Percentiles rank a stretch among this genome's conserved stretches.
Evolutionary conservation across 805 yeast genomes (phyloP).

Genomic region (Candida boleticola): DNA sequence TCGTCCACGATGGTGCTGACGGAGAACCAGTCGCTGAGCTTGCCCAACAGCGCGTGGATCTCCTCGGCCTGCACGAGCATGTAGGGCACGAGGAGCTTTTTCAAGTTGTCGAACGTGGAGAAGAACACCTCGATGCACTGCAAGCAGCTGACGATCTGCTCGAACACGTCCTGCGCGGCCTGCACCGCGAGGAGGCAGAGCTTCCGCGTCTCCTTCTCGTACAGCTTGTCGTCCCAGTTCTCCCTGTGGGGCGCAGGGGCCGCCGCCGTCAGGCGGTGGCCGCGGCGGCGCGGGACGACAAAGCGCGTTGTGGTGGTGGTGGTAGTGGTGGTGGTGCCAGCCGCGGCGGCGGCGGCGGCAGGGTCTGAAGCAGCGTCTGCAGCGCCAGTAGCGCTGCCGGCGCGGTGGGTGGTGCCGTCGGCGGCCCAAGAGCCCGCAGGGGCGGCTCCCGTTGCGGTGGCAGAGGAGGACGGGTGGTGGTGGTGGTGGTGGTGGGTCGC

Average conservation of each 20-base stretch:
- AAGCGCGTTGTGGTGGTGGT: conserved; percentile 18
- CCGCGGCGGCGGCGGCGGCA: neutral
- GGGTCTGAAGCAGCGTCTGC: neutral
- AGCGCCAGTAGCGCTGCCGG: neutral
- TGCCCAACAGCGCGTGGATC: conserved; percentile 23
- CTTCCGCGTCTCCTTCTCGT: conserved; percentile 23
- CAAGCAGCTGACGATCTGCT: conserved; percentile 20
- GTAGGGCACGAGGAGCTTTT: conserved; percentile 35
- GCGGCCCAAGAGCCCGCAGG: neutral
- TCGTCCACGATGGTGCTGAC: conserved; percentile 33
- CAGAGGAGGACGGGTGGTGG: neutral
- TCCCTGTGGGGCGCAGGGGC: neutral
- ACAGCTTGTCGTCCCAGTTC: conserved; percentile 25
- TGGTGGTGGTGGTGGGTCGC: neutral
- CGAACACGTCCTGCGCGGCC: conserved; percentile 16
- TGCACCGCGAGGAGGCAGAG: conserved; percentile 17
- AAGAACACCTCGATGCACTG: conserved; percentile 39
- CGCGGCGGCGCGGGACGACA: conserved; percentile 29
- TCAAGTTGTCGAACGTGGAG: conserved; percentile 34
- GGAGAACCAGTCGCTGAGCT: conserved; percentile 24
- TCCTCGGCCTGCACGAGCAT: conserved; percentile 31
- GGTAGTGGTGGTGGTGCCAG: conserved; percentile 24
- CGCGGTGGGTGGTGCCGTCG: neutral
- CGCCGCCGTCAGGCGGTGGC: conserved; percentile 19
- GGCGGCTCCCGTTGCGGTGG: neutral